Evolutionary conservation across 176 grass and related monocot species (phyloP), one percentile per base, ranked within the genome.

Genomic region (Canna indica): DNA sequence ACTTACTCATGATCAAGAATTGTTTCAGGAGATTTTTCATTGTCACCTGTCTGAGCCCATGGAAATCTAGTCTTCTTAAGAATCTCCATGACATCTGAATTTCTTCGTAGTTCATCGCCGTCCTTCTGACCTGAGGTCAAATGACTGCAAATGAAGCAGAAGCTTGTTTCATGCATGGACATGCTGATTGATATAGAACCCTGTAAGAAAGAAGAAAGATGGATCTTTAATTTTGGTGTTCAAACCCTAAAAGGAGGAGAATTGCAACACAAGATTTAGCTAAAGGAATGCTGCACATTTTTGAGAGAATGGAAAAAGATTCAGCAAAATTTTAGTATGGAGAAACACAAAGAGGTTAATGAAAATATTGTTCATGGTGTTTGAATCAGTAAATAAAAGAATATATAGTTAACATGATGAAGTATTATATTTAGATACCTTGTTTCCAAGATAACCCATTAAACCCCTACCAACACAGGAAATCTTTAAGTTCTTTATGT

Each of bases 141-240:
- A 79, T 95, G 91, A 75, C 81, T 95, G 68, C 91, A 95, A 42
- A 95, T 83, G 77, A 95, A 95, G 67, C 91, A 95, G 58, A 95
- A 95, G 73, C 87, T 95, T 77, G 91, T 95, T 66, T 91, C 82
- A 77, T 95, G 91, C 59, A 95, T 75, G 56, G 84, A 82, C 87
- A 95, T 91, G 67, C 91, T 95, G 54, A 95, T 95, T 34, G 91
- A 95, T 91, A 95, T 95, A 0, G 91, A 95, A 47, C 91, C 91
- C 91, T 95, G 73, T 56, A 28, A 41, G 58, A 35, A 54, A 20
- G 57, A 75, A 17, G 14, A 69, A 16, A 13, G 28, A n/a, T 47
- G 27, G n/a, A 10, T 47, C 41, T 34, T 71, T 35, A 54, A 22
- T 52, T 29, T 53, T 36, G 69, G 47, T 54, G 30, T 71, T 33